Conservation (phyloP, 352 stramenopile genomes). For the Globisporangium perplexum region DNA sequence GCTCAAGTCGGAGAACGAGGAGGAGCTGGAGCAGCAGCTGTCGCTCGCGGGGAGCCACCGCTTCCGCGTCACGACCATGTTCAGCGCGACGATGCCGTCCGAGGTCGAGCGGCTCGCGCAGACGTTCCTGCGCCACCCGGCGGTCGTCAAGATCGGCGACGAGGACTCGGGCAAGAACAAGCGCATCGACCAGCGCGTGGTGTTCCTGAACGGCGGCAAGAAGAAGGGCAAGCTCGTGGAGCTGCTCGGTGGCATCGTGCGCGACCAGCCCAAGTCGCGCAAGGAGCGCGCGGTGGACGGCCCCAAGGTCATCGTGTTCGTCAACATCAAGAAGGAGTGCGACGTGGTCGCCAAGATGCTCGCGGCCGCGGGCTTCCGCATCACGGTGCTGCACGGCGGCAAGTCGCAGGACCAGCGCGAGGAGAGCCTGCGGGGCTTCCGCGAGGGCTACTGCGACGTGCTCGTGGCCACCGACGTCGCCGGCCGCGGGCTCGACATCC, state of each 20-base stretch:
- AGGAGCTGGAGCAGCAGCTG: slow-evolving; percentile 94
- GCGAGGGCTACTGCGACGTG: slow-evolving; percentile 84
- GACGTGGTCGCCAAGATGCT: slow-evolving; percentile 94
- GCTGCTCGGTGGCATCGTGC: slow-evolving; percentile 82
- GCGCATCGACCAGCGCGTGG: slow-evolving; percentile 95
- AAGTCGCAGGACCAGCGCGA: slow-evolving; percentile 96
- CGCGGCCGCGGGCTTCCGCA: slow-evolving; percentile 85
- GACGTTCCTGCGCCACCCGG: slow-evolving; percentile 95
- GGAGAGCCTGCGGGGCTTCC: slow-evolving; percentile 89
- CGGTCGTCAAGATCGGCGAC: slow-evolving; percentile 97
- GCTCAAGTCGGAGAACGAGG: slow-evolving; percentile 96
- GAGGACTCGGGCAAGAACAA: slow-evolving; percentile 98
- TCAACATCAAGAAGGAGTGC: slow-evolving; percentile 98
- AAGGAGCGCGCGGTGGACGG: slow-evolving; percentile 72
- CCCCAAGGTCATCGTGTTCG: slow-evolving; percentile 99
- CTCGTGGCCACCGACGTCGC: slow-evolving; percentile 94
- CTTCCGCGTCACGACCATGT: slow-evolving; percentile 91
- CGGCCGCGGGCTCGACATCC: slow-evolving; percentile 97
- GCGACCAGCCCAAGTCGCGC: slow-evolving; percentile 50
- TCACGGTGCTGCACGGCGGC: slow-evolving; percentile 95
- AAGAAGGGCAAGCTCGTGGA: slow-evolving; percentile 89
- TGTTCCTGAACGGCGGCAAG: slow-evolving; percentile 91
- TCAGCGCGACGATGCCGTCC: slow-evolving; percentile 96
- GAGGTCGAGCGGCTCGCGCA: slow-evolving; percentile 83
- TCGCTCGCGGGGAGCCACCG: slow-evolving; percentile 58